Percentiles rank a stretch among this genome's conserved stretches.
Conservation (phyloP, 2,329 filamentous ascomycete genomes). For the Aspergillus fumigatus region DNA sequence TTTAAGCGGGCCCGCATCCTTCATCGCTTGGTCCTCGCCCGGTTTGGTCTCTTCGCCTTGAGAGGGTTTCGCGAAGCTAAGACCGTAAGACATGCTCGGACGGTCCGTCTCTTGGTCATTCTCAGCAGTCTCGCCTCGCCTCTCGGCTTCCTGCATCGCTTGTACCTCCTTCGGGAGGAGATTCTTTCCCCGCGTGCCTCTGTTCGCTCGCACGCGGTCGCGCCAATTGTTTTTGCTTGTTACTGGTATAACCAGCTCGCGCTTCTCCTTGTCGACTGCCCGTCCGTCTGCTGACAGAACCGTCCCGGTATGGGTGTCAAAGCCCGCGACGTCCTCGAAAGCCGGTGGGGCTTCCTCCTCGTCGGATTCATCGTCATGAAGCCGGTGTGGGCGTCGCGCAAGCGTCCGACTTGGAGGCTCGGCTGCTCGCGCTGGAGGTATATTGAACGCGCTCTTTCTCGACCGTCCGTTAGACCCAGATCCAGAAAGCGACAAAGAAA, state of each 20-base stretch:
- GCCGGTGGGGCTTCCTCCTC: conserved; percentile 34
- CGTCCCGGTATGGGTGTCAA: conserved; percentile 44
- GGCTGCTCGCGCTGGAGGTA: conserved; percentile 18
- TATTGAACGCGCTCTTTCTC: conserved; percentile 32
- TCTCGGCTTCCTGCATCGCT: conserved; percentile 41
- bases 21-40: conserved; percentile 27
- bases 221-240: conserved; percentile 78
- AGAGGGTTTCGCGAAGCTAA: conserved; percentile 47
- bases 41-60: conserved; percentile 12
- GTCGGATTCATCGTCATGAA: conserved; percentile 54
- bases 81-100: conserved; percentile 49
- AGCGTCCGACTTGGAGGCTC: conserved; percentile 18
- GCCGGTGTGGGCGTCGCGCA: conserved; percentile 26
- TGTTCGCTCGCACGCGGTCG: conserved; percentile 37
- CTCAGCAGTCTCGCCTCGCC: conserved; percentile 27
- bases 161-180: conserved; percentile 55
- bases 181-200: conserved; percentile 58
- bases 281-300: conserved; percentile 37
- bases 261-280: conserved; percentile 38
- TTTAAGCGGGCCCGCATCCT: conserved; percentile 15
- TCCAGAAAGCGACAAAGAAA: conserved; percentile 36
- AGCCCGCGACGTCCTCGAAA: conserved; percentile 50
- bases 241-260: conserved; percentile 72
- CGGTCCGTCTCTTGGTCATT: conserved; percentile 46
- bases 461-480: conserved; percentile 23